Percentiles rank a stretch among this genome's conserved stretches.
Evolutionary conservation across 352 stramenopile species (phyloP).

Genomic region (Globisporangium echinulatum): DNA sequence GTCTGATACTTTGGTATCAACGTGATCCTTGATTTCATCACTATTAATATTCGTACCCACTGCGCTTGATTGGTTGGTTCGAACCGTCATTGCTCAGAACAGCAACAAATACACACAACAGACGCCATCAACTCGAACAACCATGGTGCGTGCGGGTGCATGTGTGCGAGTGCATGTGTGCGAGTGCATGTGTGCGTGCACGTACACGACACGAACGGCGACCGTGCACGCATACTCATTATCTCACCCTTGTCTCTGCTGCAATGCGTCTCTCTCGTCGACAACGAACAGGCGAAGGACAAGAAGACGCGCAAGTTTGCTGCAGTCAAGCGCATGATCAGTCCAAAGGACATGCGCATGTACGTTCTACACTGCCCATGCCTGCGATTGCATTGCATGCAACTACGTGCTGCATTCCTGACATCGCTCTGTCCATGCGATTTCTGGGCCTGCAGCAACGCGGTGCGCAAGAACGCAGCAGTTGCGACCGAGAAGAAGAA

Average conservation of each 20-base stretch:
- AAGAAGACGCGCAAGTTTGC: conserved; percentile 99
- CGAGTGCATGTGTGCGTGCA: not conserved
- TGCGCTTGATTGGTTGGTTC: conserved; percentile 12
- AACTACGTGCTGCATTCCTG: not conserved
- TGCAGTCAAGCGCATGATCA: conserved; percentile 98
- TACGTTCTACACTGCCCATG: conserved; percentile 31
- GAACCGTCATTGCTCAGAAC: conserved; percentile 11
- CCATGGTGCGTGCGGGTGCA: conserved; percentile 12
- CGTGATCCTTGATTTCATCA: conserved; percentile 8
- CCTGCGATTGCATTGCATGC: no score
- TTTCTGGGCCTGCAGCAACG: conserved; percentile 38
- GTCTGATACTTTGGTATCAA: not conserved
- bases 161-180: not conserved
- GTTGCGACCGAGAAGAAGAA: conserved; percentile 85
- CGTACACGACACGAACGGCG: not conserved
- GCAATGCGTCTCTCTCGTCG: not conserved
- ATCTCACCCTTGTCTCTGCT: not conserved
- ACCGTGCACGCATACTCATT: no score
- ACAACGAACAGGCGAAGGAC: conserved; percentile 81
- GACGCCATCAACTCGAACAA: not conserved
- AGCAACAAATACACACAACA: not conserved
- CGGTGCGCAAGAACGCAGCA: conserved; percentile 63
- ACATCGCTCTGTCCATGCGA: not conserved
- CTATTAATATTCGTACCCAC: conserved; percentile 4
- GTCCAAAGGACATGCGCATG: conserved; percentile 95